Conservation (phyloP, 1,284 basidiomycete species). For the Pascua guehoae region DNA sequence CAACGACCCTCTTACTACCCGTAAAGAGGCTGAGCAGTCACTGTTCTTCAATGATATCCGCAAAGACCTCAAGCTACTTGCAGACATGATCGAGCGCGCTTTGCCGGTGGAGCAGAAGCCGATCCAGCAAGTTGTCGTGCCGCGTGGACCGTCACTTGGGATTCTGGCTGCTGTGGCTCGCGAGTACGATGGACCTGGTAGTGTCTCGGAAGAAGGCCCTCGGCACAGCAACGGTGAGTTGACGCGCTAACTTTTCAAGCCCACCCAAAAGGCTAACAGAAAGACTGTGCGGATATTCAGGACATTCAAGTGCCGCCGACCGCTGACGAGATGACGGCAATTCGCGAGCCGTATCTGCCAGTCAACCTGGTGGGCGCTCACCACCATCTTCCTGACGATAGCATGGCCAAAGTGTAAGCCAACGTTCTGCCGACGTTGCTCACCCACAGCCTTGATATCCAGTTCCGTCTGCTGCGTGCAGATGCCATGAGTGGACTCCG, state of each 20-base stretch:
- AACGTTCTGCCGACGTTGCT: slow-evolving; percentile 28
- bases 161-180: slow-evolving; percentile 10
- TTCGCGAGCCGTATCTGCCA: slow-evolving; percentile 57
- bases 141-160: neutral
- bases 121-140: too few relatives aligned
- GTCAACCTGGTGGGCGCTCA: slow-evolving; percentile 59
- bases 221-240: slow-evolving; percentile 33
- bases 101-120: neutral
- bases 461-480: slow-evolving; percentile 66
- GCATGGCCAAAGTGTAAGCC: slow-evolving; percentile 1
- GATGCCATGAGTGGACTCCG: slow-evolving; percentile 55
- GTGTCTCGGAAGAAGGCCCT: slow-evolving; percentile 54
- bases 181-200: slow-evolving; percentile 59
- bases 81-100: neutral
- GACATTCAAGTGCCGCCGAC: slow-evolving; percentile 64
- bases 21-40: slow-evolving; percentile 31
- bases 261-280: neutral
- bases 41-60: slow-evolving; percentile 27
- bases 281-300: slow-evolving; percentile 57
- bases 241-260: neutral
- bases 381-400: slow-evolving; percentile 48
- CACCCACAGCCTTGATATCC: slow-evolving; percentile 56
- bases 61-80: slow-evolving; percentile 5
- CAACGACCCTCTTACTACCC: slow-evolving; percentile 7
- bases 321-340: slow-evolving; percentile 57